Evolutionary conservation across 345 rosid species (phyloP), one percentile per base, ranked within the genome.

Genomic region (Euphorbia lathyris): DNA sequence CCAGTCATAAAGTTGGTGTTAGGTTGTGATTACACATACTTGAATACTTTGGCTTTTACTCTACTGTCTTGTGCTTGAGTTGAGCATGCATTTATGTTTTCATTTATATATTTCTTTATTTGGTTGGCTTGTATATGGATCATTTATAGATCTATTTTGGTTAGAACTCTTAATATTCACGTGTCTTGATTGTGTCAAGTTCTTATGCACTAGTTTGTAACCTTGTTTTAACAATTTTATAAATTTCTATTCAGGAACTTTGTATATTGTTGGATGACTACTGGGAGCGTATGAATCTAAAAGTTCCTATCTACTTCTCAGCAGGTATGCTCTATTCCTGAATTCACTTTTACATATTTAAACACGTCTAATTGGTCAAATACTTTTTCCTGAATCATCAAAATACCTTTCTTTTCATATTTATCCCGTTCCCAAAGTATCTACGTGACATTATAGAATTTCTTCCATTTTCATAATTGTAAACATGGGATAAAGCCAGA

Each of bases 281-380:
- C 82, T 92, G 99, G 98, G 98, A 92, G 73, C 96, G 96, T 66
- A 83, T 92, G 97, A 92, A 87, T 79, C 80, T 95, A 72, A 85
- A 85, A 43, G 90, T 92, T 86, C 99, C 99, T 6, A 90, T 95
- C 58, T 95, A 88, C 84, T 95, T 95, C 80, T 92, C 98, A 26
- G 85, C 98, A 76, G 99, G 98, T 94, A 69, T 81, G 84, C 11
- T 71, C 9, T 59, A n/a, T 58, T 29, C 62, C 20, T 45, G 22
- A n/a, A n/a, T n/a, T n/a, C n/a, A 9, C 65, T 66, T 22, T 36
- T 29, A n/a, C 20, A 16, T 16, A 7, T 55, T 67, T 53, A 57
- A 9, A 19, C 22, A 36, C 32, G 17, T 40, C 3, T 22, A 22
- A 26, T 5, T 22, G 30, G 42, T 53, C 20, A 17, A 60, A 70